phyloP scores from a whole-genome alignment of 1,139 yeast genomes.

The Suhomyces atakaporum region DNA sequence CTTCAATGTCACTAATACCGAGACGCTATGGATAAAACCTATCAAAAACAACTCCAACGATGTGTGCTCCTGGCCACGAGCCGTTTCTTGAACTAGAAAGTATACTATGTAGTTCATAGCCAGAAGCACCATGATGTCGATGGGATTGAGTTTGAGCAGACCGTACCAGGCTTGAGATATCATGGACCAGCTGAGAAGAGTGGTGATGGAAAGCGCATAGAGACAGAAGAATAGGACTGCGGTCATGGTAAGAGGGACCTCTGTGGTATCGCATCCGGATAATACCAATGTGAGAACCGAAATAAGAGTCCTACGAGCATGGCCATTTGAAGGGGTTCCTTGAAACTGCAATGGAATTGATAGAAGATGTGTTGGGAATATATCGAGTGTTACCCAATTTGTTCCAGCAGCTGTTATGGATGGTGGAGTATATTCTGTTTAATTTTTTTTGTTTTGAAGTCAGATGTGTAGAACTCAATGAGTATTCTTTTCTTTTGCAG shows the following conservation, averaged over 20 bases:
- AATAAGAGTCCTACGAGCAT: no score
- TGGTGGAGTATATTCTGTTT: no score
- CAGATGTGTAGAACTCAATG: no score
- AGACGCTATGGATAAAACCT: neutral
- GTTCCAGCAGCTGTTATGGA: no score
- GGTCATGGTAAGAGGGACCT: slow-evolving; percentile 6
- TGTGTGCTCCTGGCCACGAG: neutral
- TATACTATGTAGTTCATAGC: neutral
- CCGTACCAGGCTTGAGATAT: neutral
- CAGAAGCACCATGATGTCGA: neutral
- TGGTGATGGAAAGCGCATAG: slow-evolving; percentile 1
- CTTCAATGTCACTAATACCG: neutral
- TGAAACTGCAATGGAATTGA: no score
- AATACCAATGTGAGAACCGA: neutral
- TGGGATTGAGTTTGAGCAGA: neutral
- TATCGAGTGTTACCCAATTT: no score
- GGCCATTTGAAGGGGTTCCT: no score
- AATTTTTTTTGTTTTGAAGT: no score
- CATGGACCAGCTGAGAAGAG: slow-evolving; percentile 1
- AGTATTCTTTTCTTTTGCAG: no score
- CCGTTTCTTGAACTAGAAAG: neutral
- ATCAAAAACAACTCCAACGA: neutral
- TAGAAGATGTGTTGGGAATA: no score
- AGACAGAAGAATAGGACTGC: slow-evolving; percentile 2
- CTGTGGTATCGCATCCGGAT: neutral